Percentiles rank a stretch among this genome's conserved stretches.
These are phyloP conservation scores for Ciborinia camelliae DNA, from an alignment of 2,329 filamentous ascomycete species.

Conservation along the genomic window DNA sequence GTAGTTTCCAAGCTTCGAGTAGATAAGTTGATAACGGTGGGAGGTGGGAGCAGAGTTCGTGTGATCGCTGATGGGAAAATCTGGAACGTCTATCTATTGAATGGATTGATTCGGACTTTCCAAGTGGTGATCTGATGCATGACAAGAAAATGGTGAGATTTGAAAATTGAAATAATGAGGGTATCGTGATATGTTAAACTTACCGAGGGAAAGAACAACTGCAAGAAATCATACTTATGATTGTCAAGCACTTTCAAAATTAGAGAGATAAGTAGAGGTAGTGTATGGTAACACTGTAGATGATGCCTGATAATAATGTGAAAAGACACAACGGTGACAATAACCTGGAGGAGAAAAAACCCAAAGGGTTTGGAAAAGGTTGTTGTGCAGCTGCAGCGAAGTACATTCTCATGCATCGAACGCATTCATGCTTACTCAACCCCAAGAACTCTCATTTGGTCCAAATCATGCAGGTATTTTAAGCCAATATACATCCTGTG, in stretches of 20 bases:
- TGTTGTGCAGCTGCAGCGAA: background rate
- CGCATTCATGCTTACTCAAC: background rate
- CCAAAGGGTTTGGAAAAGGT: background rate
- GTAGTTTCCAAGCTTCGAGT: slow-evolving; percentile 1
- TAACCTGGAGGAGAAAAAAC: background rate
- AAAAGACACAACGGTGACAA: background rate
- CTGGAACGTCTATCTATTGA: slow-evolving; percentile 7
- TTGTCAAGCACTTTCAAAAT: background rate
- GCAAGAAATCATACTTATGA: background rate
- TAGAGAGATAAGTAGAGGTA: background rate
- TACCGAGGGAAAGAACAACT: background rate
- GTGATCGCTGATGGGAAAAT: slow-evolving; percentile 3
- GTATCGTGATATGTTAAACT: background rate
- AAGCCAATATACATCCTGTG: slow-evolving; percentile 5
- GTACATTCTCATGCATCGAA: slow-evolving; percentile 2
- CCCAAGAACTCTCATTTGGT: background rate
- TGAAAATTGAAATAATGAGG: background rate
- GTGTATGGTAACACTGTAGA: background rate
- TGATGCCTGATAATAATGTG: background rate
- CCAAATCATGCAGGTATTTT: background rate
- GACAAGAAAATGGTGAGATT: background rate
- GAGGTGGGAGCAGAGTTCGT: slow-evolving; percentile 23
- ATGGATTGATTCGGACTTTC: background rate
- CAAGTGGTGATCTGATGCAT: background rate
- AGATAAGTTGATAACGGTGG: slow-evolving; percentile 14